These are phyloP conservation scores for Astragalus glycyphyllos DNA, from an alignment of 306 rosid species.

Conservation along the genomic window DNA sequence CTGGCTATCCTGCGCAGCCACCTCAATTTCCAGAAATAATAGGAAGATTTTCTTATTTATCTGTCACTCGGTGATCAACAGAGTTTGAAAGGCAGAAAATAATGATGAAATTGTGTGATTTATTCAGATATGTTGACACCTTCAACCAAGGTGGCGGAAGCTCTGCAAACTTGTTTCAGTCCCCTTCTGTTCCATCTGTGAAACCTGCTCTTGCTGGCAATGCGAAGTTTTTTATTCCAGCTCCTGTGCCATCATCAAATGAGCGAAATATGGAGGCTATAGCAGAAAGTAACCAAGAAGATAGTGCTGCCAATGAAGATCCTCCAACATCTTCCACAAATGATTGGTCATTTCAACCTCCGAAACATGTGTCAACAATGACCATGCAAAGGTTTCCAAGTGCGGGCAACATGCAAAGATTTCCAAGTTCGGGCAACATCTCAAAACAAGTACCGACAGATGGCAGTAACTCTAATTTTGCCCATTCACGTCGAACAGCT, in stretches of 20 bases:
- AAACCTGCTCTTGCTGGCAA: conserved; percentile 68
- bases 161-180: conserved; percentile 71
- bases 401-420: conserved; percentile 61
- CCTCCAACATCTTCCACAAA: conserved; percentile 57
- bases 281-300: conserved; percentile 71
- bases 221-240: conserved; percentile 82
- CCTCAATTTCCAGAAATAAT: conserved; percentile 18
- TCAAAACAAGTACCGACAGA: conserved; percentile 44
- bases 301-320: conserved; percentile 42
- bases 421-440: conserved; percentile 71
- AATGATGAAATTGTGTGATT: conserved; percentile 45
- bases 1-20: conserved; percentile 6
- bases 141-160: conserved; percentile 83
- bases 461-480: conserved; percentile 39
- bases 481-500: conserved; percentile 72
- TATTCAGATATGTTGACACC: conserved; percentile 90
- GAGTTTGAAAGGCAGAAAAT: conserved; percentile 32
- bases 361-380: conserved; percentile 38
- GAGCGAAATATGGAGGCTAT: conserved; percentile 65
- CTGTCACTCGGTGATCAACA: neutral
- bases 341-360: conserved; percentile 58
- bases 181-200: conserved; percentile 69
- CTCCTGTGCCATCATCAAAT: conserved; percentile 56
- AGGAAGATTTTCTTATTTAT: conserved; percentile 17
- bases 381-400: conserved; percentile 75